A percentile compares a stretch with the other conserved stretches of the same genome.
These are phyloP conservation scores for Hemisphaericaspora lyxosophila DNA, from an alignment of 1,139 yeast species.

Conservation along the genomic window DNA sequence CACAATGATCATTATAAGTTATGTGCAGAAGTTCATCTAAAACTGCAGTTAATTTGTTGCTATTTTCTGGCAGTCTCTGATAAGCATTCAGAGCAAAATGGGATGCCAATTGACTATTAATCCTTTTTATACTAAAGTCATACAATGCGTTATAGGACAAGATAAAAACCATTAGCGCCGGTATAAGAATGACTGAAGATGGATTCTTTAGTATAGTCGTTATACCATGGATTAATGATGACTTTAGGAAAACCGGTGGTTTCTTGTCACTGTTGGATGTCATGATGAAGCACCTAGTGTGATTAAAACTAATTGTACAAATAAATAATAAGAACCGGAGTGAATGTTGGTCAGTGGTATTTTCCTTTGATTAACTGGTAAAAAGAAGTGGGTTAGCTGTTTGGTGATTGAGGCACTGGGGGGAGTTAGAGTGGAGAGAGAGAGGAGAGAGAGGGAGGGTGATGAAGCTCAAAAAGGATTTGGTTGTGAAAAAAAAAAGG, in stretches of 20 bases:
- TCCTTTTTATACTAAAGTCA: conserved; percentile 21
- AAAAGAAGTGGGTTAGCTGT: too few species aligned
- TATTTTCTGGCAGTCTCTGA: not conserved
- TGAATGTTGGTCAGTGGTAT: too few species aligned
- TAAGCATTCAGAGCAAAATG: not conserved
- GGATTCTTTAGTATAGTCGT: conserved; percentile 24
- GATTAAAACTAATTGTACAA: too few species aligned
- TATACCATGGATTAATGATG: conserved; percentile 3
- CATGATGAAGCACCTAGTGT: too few species aligned
- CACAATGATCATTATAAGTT: not conserved
- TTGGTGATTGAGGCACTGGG: too few species aligned
- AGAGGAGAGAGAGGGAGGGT: too few species aligned
- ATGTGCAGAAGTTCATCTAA: not conserved
- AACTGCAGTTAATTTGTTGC: not conserved
- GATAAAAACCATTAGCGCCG: conserved; percentile 48
- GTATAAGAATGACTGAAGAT: conserved; percentile 46
- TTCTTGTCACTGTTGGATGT: too few species aligned
- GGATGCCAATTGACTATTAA: conserved; percentile 14
- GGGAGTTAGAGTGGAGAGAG: too few species aligned
- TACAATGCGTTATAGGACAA: conserved; percentile 42
- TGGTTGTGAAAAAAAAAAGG: too few species aligned
- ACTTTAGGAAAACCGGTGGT: not conserved
- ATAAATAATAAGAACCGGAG: too few species aligned
- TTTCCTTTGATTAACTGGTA: too few species aligned
- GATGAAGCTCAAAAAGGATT: too few species aligned